Percentiles rank a stretch among this genome's conserved stretches.
Evolutionary conservation across 176 grass and related monocot species (phyloP).

Genomic region (Melocanna baccifera): DNA sequence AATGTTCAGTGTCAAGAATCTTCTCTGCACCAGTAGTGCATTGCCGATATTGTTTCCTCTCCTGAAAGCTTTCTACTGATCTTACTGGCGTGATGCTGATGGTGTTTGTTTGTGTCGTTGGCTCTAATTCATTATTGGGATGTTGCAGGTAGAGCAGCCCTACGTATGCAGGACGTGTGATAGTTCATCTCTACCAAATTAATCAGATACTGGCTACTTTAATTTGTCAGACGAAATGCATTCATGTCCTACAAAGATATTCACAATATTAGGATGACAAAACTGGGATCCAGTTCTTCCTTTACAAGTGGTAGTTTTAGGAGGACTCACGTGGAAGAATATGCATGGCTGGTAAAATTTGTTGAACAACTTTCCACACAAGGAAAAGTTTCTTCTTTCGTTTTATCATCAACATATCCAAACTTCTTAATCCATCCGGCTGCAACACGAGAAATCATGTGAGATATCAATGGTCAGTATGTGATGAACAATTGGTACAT

Average conservation of each 20-base stretch:
- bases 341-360: neutral
- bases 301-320: neutral
- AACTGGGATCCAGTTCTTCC: neutral
- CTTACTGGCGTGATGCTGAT: neutral
- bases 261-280: neutral
- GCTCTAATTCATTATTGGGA: slow-evolving; percentile 4
- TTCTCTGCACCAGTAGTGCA: neutral
- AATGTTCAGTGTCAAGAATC: neutral
- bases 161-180: slow-evolving; percentile 12
- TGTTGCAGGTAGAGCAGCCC: slow-evolving; percentile 30
- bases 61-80: neutral
- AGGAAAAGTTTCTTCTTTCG: neutral
- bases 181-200: slow-evolving; percentile 32
- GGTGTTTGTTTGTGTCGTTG: slow-evolving; percentile 3
- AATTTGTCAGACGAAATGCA: neutral
- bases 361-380: neutral
- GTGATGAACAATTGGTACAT: too few species aligned
- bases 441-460: neutral
- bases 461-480: too few species aligned
- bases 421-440: neutral
- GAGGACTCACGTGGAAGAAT: neutral
- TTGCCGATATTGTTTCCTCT: neutral
- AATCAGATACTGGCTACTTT: neutral
- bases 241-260: neutral
- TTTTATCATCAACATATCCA: neutral